These are phyloP conservation scores for Pichia nanzhaoensis DNA, from an alignment of 805 yeast species.

Conservation along the genomic window DNA sequence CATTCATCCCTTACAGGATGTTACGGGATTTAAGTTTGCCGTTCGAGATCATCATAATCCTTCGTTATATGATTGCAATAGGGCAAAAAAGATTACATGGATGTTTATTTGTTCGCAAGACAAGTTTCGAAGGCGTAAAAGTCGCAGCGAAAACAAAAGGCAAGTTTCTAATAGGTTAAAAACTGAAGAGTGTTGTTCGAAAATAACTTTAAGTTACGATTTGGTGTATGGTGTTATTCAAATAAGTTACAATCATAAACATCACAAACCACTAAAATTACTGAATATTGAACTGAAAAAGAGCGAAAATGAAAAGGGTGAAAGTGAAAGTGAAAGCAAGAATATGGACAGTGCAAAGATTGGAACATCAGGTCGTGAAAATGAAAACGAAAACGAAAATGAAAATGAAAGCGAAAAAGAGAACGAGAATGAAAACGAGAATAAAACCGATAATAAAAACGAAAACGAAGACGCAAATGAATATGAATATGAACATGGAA, in stretches of 20 bases:
- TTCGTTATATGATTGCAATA: conserved; percentile 24
- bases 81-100: conserved; percentile 36
- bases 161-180: conserved; percentile 35
- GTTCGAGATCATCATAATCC: conserved; percentile 40
- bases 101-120: conserved; percentile 42
- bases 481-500: no score
- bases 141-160: conserved; percentile 35
- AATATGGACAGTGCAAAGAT: background rate
- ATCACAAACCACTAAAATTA: conserved; percentile 29
- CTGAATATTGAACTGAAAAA: background rate
- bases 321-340: background rate
- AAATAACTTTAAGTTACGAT: conserved; percentile 34
- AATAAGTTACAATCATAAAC: conserved; percentile 34
- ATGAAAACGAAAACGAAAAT: background rate
- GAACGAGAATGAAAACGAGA: background rate
- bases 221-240: conserved; percentile 32
- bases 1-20: conserved; percentile 34
- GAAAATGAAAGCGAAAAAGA: background rate
- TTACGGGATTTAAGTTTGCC: conserved; percentile 38
- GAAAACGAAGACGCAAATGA: background rate
- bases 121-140: conserved; percentile 34
- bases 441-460: no score
- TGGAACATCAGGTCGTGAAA: no score
- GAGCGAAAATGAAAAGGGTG: conserved; percentile 6
- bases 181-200: conserved; percentile 36